These are phyloP conservation scores for Trebouxia sp. DNA, from an alignment of 139 green algal genomes.

Conservation along the genomic window DNA sequence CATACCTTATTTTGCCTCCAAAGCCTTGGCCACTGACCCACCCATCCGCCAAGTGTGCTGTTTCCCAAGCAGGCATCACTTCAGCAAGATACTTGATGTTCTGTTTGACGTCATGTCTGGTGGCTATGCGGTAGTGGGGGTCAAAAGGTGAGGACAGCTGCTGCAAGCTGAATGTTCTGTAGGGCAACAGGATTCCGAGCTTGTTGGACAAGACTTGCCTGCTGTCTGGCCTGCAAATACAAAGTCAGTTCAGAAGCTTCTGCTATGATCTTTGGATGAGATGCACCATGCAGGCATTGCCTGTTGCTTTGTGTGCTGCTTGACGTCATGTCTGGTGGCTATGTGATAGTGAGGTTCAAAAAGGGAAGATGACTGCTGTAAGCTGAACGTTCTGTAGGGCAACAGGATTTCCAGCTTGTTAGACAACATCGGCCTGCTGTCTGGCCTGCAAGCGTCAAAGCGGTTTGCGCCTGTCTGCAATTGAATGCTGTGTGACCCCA, in stretches of 20 bases:
- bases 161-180: background rate
- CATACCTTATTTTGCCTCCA: conserved; percentile 8
- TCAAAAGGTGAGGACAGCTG: background rate
- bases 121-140: background rate
- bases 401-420: background rate
- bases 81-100: background rate
- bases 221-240: conserved; percentile 4
- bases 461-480: too few relatives aligned
- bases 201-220: background rate
- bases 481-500: too few relatives aligned
- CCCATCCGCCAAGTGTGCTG: background rate
- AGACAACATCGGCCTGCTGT: background rate
- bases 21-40: background rate
- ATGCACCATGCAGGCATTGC: background rate
- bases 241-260: background rate
- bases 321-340: background rate
- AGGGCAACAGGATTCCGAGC: background rate
- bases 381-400: background rate
- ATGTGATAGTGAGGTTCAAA: background rate
- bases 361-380: background rate
- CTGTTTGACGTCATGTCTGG: background rate
- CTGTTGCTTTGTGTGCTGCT: background rate
- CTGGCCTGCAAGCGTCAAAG: conserved; percentile 14
- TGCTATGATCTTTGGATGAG: background rate
- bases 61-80: background rate